phyloP scores from a whole-genome alignment of 2,329 filamentous ascomycete genomes.

The Hypoxylon sp. region DNA sequence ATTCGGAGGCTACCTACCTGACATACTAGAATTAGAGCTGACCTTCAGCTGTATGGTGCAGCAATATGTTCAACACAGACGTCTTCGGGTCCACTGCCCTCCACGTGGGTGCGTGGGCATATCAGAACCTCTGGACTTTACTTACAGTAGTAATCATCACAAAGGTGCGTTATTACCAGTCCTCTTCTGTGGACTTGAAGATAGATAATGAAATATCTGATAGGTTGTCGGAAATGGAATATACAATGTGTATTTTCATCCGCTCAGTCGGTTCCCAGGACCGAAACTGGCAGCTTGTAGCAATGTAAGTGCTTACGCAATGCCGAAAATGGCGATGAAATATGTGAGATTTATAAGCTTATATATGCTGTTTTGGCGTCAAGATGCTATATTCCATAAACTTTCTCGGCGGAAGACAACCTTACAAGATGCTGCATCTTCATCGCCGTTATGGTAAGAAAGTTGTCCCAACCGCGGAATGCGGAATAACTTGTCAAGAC shows the following conservation, averaged over 20 bases:
- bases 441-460: conserved; percentile 26
- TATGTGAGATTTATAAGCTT: conserved; percentile 4
- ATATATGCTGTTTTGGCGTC: not conserved
- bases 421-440: conserved; percentile 16
- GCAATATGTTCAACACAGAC: conserved; percentile 14
- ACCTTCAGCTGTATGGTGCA: not conserved
- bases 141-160: conserved; percentile 3
- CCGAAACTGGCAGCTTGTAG: conserved; percentile 21
- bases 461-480: not conserved
- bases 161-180: conserved; percentile 12
- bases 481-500: not conserved
- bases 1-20: not conserved
- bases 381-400: conserved; percentile 8
- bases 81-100: not conserved
- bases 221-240: conserved; percentile 5
- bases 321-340: not conserved
- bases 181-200: not conserved
- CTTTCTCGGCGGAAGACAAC: conserved; percentile 25
- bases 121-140: conserved; percentile 7
- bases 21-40: not conserved
- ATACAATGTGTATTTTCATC: conserved; percentile 25
- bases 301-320: conserved; percentile 19
- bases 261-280: conserved; percentile 20
- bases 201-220: conserved; percentile 4
- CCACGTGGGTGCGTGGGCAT: not conserved